phyloP scores from a whole-genome alignment of 1,139 yeast species.

The Debaryomyces sp. region DNA sequence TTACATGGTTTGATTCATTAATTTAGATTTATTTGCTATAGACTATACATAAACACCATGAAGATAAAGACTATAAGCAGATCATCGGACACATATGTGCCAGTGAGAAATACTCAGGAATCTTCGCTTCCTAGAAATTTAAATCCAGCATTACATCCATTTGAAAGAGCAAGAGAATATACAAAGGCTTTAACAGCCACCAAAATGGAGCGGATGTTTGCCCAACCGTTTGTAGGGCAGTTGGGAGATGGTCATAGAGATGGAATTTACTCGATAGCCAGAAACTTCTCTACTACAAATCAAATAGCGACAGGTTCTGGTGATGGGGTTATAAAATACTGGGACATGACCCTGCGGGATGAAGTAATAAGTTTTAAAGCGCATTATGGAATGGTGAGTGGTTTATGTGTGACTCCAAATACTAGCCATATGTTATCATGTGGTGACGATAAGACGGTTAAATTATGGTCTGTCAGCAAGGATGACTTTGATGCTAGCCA shows the following conservation, averaged over 20 bases:
- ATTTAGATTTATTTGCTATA: neutral
- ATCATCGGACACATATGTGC: slow-evolving; percentile 88
- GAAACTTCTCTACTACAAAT: slow-evolving; percentile 68
- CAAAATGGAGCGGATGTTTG: slow-evolving; percentile 93
- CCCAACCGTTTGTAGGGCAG: slow-evolving; percentile 96
- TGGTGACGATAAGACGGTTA: slow-evolving; percentile 88
- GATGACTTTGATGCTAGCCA: slow-evolving; percentile 41
- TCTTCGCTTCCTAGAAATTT: slow-evolving; percentile 86
- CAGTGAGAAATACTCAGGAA: slow-evolving; percentile 88
- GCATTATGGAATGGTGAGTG: slow-evolving; percentile 89
- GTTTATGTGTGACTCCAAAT: slow-evolving; percentile 76
- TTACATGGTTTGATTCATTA: neutral
- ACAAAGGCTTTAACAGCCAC: slow-evolving; percentile 95
- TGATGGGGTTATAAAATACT: slow-evolving; percentile 91
- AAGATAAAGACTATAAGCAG: slow-evolving; percentile 90
- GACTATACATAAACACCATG: slow-evolving; percentile 35
- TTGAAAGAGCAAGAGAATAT: slow-evolving; percentile 95
- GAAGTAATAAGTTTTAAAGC: slow-evolving; percentile 82
- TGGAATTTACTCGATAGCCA: slow-evolving; percentile 90
- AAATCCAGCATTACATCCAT: slow-evolving; percentile 94
- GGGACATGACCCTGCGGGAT: slow-evolving; percentile 79
- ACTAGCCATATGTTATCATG: slow-evolving; percentile 71
- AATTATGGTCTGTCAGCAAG: slow-evolving; percentile 70
- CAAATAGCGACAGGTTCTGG: slow-evolving; percentile 91
- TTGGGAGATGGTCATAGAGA: slow-evolving; percentile 94